A percentile compares a stretch with the other conserved stretches of the same genome.
Conservation (phyloP, 148 eudicot genomes). For the Pharnaceum exiguum region DNA sequence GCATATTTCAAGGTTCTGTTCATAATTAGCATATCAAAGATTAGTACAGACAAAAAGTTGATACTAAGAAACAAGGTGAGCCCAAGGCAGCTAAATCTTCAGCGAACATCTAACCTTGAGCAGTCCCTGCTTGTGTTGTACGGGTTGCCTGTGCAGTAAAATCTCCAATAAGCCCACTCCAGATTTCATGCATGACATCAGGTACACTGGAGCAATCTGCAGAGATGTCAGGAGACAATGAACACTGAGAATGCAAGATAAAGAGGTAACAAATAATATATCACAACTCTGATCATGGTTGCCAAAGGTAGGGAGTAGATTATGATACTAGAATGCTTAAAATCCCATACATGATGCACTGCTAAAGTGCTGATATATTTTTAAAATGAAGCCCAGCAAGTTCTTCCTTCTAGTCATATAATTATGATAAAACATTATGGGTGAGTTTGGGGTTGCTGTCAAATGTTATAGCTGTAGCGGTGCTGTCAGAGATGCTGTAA, state of each 20-base stretch:
- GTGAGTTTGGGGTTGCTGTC: no score
- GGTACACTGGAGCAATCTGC: conserved; percentile 92
- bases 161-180: conserved; percentile 85
- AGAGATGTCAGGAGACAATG: conserved; percentile 6
- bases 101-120: conserved; percentile 49
- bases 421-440: no score
- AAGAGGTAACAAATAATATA: neutral
- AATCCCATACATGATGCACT: no score
- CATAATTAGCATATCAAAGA: conserved; percentile 16
- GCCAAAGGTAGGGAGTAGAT: no score
- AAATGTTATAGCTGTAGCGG: no score
- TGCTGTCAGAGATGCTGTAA: no score
- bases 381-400: no score
- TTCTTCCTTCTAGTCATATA: no score
- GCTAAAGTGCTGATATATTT: no score
- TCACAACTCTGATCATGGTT: no score
- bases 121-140: conserved; percentile 60
- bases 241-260: neutral
- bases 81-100: conserved; percentile 5
- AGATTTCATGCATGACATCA: conserved; percentile 74
- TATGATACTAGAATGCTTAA: no score
- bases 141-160: conserved; percentile 77
- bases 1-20: conserved; percentile 86
- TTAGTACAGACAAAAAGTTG: conserved; percentile 2
- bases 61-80: neutral